Percentiles rank a stretch among this genome's conserved stretches.
Evolutionary conservation across 352 stramenopile genomes (phyloP).

Genomic region (Pythium vanterpoolii): DNA sequence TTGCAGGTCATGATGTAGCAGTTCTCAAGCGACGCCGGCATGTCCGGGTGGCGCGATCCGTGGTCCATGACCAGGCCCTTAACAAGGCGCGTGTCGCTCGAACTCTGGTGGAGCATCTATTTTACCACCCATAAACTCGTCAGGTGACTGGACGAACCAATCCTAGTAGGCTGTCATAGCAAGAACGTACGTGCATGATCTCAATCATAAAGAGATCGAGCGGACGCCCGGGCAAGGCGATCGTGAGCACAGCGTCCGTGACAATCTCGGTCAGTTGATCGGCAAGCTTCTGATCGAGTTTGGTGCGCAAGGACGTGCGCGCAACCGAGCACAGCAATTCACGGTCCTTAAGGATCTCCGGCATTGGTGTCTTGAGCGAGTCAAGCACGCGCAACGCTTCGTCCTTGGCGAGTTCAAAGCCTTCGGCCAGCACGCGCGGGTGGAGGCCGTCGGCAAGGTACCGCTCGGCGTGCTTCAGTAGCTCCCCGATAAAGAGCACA

Average conservation of each 20-base stretch:
- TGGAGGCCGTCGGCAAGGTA: conserved; percentile 97
- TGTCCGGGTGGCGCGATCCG: conserved; percentile 98
- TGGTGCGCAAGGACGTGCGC: conserved; percentile 96
- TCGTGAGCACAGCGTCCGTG: conserved; percentile 95
- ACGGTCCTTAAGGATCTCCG: conserved; percentile 89
- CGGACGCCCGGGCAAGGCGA: conserved; percentile 80
- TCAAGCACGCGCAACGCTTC: conserved; percentile 94
- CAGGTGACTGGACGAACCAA: no score
- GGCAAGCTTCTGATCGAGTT: conserved; percentile 94
- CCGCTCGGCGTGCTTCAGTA: conserved; percentile 97
- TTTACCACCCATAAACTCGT: not conserved
- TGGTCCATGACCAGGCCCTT: conserved; percentile 98
- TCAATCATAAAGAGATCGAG: conserved; percentile 99
- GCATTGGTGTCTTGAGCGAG: conserved; percentile 79
- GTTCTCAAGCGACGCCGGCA: conserved; percentile 97
- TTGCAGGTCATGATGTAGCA: conserved; percentile 99
- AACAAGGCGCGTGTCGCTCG: conserved; percentile 91
- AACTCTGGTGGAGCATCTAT: conserved; percentile 96
- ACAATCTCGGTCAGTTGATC: conserved; percentile 96
- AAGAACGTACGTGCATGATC: conserved; percentile 92
- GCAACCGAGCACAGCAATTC: conserved; percentile 94
- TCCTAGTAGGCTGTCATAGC: no score
- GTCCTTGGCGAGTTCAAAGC: conserved; percentile 97
- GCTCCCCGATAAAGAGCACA: conserved; percentile 98
- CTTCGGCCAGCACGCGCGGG: conserved; percentile 96